A percentile compares a stretch with the other conserved stretches of the same genome.
Conservation (phyloP, 306 rosid genomes). For the Pterocarpus santalinus region DNA sequence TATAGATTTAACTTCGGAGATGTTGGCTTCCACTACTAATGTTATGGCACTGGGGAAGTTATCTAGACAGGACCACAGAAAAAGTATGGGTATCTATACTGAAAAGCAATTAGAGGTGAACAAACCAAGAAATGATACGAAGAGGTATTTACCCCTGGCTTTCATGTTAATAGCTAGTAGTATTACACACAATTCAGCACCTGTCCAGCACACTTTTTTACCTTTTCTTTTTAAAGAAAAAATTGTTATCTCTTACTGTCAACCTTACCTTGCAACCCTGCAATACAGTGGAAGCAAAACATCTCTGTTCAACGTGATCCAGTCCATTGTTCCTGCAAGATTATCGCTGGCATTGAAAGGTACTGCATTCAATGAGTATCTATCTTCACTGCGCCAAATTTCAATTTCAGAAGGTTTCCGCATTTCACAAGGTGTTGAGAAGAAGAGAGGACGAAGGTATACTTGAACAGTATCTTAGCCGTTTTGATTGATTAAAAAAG, state of each 20-base stretch:
- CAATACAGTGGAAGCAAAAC: slow-evolving; percentile 63
- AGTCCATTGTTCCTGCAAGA: slow-evolving; percentile 68
- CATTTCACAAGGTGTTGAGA: slow-evolving; percentile 56
- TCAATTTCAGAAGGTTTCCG: slow-evolving; percentile 76
- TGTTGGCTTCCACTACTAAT: slow-evolving; percentile 67
- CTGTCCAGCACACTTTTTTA: background rate
- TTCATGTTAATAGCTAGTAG: slow-evolving; percentile 17
- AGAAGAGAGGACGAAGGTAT: slow-evolving; percentile 70
- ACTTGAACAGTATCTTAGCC: slow-evolving; percentile 14
- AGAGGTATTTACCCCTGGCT: slow-evolving; percentile 56
- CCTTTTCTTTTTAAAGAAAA: background rate
- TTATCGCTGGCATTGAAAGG: slow-evolving; percentile 57
- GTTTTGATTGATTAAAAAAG: slow-evolving; percentile 22
- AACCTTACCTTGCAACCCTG: slow-evolving; percentile 36
- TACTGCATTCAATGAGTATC: slow-evolving; percentile 65
- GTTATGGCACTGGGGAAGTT: slow-evolving; percentile 67
- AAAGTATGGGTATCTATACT: slow-evolving; percentile 27
- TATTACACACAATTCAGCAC: background rate
- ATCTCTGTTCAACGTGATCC: slow-evolving; percentile 53
- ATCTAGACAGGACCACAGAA: slow-evolving; percentile 54
- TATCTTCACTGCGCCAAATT: slow-evolving; percentile 79
- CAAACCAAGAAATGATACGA: slow-evolving; percentile 42
- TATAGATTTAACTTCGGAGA: slow-evolving; percentile 66
- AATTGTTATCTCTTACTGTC: background rate
- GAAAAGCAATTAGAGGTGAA: slow-evolving; percentile 50